These are phyloP conservation scores for Suillus paluster DNA, from an alignment of 768 basidiomycete genomes.

Conservation along the genomic window DNA sequence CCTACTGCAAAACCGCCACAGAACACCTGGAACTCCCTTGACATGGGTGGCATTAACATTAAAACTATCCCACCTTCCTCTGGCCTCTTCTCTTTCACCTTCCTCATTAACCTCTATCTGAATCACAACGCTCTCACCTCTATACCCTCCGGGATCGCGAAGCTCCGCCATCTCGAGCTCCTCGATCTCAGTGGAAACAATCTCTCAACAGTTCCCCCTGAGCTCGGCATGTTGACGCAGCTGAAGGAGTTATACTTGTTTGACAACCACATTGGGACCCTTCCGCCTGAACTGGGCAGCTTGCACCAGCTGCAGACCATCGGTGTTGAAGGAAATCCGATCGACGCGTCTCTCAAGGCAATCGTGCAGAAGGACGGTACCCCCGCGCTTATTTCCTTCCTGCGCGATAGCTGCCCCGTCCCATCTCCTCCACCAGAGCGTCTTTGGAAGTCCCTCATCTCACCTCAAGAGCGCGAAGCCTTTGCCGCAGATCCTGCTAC, in stretches of 20 bases:
- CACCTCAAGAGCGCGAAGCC: conserved; percentile 61
- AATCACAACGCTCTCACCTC: conserved; percentile 88
- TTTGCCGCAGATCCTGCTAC: conserved; percentile 62
- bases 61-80: conserved; percentile 84
- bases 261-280: conserved; percentile 87
- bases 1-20: conserved; percentile 70
- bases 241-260: conserved; percentile 94
- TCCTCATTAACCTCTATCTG: conserved; percentile 93
- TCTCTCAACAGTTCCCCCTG: conserved; percentile 76
- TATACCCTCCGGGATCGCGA: conserved; percentile 83
- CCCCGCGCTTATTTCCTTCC: conserved; percentile 78
- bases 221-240: conserved; percentile 88
- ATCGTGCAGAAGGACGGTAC: conserved; percentile 97
- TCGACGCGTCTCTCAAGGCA: conserved; percentile 74
- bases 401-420: conserved; percentile 92
- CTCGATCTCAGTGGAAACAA: conserved; percentile 93
- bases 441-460: conserved; percentile 68
- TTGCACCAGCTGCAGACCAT: conserved; percentile 91
- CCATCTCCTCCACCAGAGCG: conserved; percentile 83
- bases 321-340: conserved; percentile 96
- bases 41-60: conserved; percentile 95
- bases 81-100: conserved; percentile 84
- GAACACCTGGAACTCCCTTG: conserved; percentile 87
- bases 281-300: conserved; percentile 88
- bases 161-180: conserved; percentile 82